Evolutionary conservation across 1,284 basidiomycete genomes (phyloP).

Genomic region (Rhizoctonia solani): DNA sequence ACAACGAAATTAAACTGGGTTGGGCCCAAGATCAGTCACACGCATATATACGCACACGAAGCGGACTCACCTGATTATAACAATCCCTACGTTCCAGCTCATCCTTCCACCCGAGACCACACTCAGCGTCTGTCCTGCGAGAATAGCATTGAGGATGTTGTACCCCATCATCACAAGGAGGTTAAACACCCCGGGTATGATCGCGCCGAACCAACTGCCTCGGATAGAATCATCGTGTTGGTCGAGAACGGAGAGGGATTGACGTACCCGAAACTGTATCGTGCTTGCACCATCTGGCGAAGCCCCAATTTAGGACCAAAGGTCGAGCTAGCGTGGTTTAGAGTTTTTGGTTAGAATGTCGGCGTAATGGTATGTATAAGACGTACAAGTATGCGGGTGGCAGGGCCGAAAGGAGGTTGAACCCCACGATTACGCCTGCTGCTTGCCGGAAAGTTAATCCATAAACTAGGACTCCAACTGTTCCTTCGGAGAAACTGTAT

Average conservation of each 20-base stretch:
- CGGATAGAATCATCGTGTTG: neutral
- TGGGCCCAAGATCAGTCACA: neutral
- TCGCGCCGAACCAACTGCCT: constrained; percentile 45
- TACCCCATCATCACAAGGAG: constrained; percentile 63
- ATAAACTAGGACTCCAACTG: constrained; percentile 68
- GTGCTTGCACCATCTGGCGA: constrained; percentile 84
- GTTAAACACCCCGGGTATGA: constrained; percentile 22
- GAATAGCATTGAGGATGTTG: constrained; percentile 74
- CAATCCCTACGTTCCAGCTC: constrained; percentile 74
- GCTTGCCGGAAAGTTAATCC: constrained; percentile 71
- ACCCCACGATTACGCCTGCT: constrained; percentile 74
- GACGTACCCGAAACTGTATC: constrained; percentile 69
- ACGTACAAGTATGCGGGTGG: constrained; percentile 65
- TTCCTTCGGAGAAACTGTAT: constrained; percentile 71
- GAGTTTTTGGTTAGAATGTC: too few species aligned
- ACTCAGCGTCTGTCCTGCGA: constrained; percentile 77
- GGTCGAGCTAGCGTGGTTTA: constrained; percentile 57
- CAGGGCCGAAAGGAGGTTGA: constrained; percentile 60
- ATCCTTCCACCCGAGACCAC: constrained; percentile 64
- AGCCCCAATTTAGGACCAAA: constrained; percentile 87
- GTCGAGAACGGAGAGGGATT: neutral
- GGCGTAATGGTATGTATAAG: too few species aligned
- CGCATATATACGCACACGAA: neutral
- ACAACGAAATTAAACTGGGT: constrained; percentile 65
- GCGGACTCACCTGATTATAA: constrained; percentile 59